Evolutionary conservation across 345 rosid genomes (phyloP).

Genomic region (Euphorbia tirucalli): DNA sequence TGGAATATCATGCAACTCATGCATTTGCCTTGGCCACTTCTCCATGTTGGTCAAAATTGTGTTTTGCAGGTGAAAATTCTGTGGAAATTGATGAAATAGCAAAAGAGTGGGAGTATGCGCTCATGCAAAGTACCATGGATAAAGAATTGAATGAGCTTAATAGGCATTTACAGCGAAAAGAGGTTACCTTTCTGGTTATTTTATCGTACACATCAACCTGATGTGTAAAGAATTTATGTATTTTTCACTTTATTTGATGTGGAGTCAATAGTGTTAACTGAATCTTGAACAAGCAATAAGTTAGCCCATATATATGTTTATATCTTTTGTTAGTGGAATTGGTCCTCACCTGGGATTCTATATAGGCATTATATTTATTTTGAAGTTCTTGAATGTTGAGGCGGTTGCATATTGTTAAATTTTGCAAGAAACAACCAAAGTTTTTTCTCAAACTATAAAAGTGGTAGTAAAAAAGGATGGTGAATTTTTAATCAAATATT

Average conservation of each 20-base stretch:
- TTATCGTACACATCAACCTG: background rate
- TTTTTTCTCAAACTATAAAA: background rate
- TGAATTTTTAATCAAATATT: background rate
- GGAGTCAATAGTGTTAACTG: background rate
- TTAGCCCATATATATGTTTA: background rate
- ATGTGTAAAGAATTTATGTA: background rate
- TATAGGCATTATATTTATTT: background rate
- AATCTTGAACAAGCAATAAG: background rate
- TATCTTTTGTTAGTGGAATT: too few species aligned
- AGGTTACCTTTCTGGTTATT: slow-evolving; percentile 44
- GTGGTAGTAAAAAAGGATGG: background rate
- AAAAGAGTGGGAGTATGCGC: slow-evolving; percentile 95
- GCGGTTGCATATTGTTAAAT: background rate
- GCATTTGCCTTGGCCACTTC: slow-evolving; percentile 11
- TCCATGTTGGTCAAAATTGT: background rate
- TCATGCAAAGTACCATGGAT: slow-evolving; percentile 85
- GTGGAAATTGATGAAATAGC: slow-evolving; percentile 75
- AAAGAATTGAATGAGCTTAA: slow-evolving; percentile 87
- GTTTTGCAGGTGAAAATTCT: slow-evolving; percentile 50
- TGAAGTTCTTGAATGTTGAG: background rate
- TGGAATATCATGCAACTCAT: background rate
- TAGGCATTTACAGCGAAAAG: slow-evolving; percentile 86
- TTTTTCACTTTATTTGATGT: background rate
- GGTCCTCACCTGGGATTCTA: too few species aligned
- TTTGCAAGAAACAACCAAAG: background rate